phyloP scores from a whole-genome alignment of 2,329 filamentous ascomycete species.

The Bipolaris bicolor region DNA sequence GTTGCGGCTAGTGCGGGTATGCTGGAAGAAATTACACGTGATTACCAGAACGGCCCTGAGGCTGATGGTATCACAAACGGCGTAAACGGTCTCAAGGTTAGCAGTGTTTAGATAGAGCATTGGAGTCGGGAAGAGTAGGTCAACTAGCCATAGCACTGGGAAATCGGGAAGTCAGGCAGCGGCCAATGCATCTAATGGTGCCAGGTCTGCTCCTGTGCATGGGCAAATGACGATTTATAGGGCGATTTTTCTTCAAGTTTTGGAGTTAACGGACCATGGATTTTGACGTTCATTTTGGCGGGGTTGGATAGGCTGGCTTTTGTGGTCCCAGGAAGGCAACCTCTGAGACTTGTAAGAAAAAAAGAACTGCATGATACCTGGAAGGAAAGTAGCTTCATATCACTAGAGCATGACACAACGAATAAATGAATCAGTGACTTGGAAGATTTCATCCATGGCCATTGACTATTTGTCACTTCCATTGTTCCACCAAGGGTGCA shows the following conservation, averaged over 20 bases:
- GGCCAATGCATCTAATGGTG: background rate
- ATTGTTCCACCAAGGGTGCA: background rate
- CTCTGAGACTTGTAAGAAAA: background rate
- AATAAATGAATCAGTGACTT: background rate
- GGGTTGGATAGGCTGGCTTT: background rate
- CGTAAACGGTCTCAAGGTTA: conserved; percentile 29
- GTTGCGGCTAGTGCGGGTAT: conserved; percentile 77
- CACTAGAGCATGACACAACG: background rate
- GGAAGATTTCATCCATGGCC: background rate
- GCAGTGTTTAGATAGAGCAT: conserved; percentile 18
- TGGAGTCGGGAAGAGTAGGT: background rate
- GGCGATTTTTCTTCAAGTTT: background rate
- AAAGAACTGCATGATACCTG: background rate
- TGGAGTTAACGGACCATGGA: background rate
- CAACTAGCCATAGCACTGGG: background rate
- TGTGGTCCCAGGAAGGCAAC: background rate
- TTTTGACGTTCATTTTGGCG: background rate
- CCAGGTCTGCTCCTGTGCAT: background rate
- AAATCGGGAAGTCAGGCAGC: background rate
- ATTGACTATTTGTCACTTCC: too few species aligned
- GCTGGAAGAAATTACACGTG: conserved; percentile 57
- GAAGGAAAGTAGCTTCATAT: background rate
- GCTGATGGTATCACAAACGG: conserved; percentile 35
- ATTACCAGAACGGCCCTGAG: conserved; percentile 30
- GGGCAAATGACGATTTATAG: background rate